Base-by-base conservation (phyloP, 176 grass and related monocot species). In the Musa troglodytarum region DNA sequence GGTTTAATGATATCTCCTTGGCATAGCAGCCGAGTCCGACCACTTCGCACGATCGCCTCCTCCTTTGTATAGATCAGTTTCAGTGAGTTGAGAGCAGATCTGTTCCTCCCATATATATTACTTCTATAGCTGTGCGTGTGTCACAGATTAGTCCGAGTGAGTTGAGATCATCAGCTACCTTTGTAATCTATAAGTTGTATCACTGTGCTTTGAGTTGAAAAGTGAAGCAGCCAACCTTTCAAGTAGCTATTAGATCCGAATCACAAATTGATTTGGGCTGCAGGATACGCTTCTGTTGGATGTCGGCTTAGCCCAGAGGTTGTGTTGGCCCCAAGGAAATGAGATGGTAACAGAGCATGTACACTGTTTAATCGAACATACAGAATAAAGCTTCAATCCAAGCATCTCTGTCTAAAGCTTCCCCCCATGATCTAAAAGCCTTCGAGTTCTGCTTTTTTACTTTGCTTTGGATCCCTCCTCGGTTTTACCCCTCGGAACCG, bases 391-490 rank as follows among this genome's bases (percentile, higher is more conserved):
- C 14, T 57, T 53, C 22, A 57, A 29, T 12, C 71, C 29, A 75
- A 63, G 74, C 70, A 78, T 78, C 80, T 85, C 78, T 76, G 70
- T 63, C 82, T 79, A 88, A 88, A 88, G 82, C 34, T 43, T 43
- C 3, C 53, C 74, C 77, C 71, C 59, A 58, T 83, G 80, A 50
- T 6, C 20, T 77, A 77, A 83, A 90, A 90, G 85, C 70, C 80
- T 72, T 56, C 19, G 77, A 29, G 11, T 63, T 71, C 4, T 28
- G 49, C 54, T 68, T 80, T 91, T 88, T 91, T 76, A 71, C 85
- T 91, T 88, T 88, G 11, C 66, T 61, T 70, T 65, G 63, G 16
- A 8, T 51, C 8, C 19, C 17, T 19, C 11, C 43, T 68, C 56
- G 9, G 9, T 50, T 13, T 50, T 78, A 53, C 65, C 8, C 22